phyloP scores from a whole-genome alignment of 1,284 basidiomycete species.

The Thecaphora thlaspeos region DNA sequence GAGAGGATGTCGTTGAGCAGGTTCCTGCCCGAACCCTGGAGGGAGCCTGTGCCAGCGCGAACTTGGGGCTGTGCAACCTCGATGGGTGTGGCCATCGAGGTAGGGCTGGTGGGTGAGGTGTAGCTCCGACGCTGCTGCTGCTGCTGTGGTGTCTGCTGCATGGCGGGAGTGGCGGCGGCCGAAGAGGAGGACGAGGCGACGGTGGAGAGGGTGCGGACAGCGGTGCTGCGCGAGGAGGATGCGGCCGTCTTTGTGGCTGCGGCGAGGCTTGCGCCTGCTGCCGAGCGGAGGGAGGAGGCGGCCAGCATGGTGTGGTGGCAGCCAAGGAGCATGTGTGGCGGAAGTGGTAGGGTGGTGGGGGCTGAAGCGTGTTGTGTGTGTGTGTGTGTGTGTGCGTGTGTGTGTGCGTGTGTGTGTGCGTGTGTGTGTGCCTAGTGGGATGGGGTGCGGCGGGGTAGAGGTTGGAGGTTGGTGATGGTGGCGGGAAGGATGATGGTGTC shows the following conservation, averaged over 20 bases:
- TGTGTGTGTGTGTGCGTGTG: too few species aligned
- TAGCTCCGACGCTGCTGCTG: slow-evolving; percentile 16
- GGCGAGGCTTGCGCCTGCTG: too few species aligned
- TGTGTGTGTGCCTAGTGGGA: neutral
- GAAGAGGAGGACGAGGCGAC: slow-evolving; percentile 7
- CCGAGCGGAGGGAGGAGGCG: slow-evolving; percentile 26
- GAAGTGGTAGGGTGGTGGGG: too few species aligned
- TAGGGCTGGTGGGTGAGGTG: slow-evolving; percentile 38
- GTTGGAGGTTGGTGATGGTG: too few species aligned
- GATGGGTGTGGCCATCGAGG: slow-evolving; percentile 46
- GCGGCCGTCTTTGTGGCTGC: slow-evolving; percentile 18
- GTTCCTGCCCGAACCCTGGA: slow-evolving; percentile 30
- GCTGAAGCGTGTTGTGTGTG: too few species aligned
- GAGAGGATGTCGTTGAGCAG: slow-evolving; percentile 34
- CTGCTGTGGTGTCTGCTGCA: neutral
- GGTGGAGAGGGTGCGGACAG: slow-evolving; percentile 12
- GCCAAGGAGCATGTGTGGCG: slow-evolving; percentile 8
- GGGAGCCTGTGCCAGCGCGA: slow-evolving; percentile 37
- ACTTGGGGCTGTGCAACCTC: slow-evolving; percentile 43
- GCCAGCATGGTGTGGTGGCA: slow-evolving; percentile 18
- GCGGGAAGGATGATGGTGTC: too few species aligned
- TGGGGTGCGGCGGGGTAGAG: too few species aligned
- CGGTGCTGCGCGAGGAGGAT: slow-evolving; percentile 7
- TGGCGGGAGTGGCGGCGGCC: neutral
- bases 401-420: too few species aligned